phyloP scores from a whole-genome alignment of 306 rosid genomes.

The Cicer yamashitae region DNA sequence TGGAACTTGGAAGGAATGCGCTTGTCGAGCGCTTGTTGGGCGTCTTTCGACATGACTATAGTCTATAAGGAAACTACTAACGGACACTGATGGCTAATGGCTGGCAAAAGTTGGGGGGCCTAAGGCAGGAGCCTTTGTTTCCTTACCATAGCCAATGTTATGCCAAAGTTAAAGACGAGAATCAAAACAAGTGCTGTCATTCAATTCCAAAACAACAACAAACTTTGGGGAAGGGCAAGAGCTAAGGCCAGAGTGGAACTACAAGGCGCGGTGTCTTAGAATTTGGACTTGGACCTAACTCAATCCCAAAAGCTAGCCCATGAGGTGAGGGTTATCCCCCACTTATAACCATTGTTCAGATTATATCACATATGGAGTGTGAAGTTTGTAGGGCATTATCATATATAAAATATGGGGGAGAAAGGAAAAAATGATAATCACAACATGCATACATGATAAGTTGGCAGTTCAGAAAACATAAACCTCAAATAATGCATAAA shows the following conservation, averaged over 20 bases:
- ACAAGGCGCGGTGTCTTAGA: neutral
- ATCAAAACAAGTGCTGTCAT: neutral
- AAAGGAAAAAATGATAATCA: neutral
- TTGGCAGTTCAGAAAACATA: conserved; percentile 38
- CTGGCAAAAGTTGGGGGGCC: no score
- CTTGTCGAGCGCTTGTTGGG: no score
- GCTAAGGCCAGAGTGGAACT: neutral
- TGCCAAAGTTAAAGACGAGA: neutral
- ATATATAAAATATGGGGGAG: neutral
- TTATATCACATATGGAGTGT: neutral
- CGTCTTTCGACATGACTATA: no score
- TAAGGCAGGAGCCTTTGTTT: no score
- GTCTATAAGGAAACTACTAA: no score
- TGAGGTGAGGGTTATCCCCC: neutral
- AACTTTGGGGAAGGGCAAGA: neutral
- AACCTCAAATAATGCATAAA: conserved; percentile 17
- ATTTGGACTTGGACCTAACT: neutral
- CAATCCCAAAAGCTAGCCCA: neutral
- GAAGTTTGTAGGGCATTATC: neutral
- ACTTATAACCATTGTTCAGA: neutral
- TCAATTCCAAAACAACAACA: neutral
- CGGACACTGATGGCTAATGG: no score
- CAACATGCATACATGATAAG: conserved; percentile 20
- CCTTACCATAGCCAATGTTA: neutral
- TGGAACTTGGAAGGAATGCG: no score